Base-by-base conservation (phyloP, 345 rosid species). In the Capsella bursapastoris region DNA sequence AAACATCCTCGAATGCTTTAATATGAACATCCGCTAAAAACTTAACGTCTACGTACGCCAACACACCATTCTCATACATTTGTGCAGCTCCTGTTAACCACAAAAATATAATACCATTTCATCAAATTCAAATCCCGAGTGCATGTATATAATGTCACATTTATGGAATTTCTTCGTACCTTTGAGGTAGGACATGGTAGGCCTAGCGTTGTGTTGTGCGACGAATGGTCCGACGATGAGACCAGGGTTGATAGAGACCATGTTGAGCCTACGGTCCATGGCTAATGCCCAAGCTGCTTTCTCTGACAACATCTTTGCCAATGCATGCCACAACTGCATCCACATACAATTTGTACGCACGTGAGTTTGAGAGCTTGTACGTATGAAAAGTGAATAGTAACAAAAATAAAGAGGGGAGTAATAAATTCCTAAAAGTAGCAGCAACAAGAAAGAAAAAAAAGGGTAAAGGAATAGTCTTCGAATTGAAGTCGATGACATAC, bases 261-360 rank as follows among this genome's bases (percentile, higher is more conserved):
- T 89, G 84, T 87, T 85, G 3, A 93, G 83, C 80, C 71, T 80
- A 6, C 98, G 83, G 68, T 91, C 98, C 96, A 87, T 91, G 38
- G 97, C 96, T 55, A 93, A 74, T 31, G 96, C 98, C 97, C 98
- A 93, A 3, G 98, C 97, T 32, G 96, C 94, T 75, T 89, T 84
- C 58, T 93, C 98, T 0, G 96, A 83, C n/a, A 83, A 80, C 51
- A 92, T 91, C 82, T 93, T 90, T 15, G 96, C 87, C 55, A 90
- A 72, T 3, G 96, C 96, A 57, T 93, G 79, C 98, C 98, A 93
- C 61, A 93, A 69, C 98, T 93, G 86, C 38, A 76, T 14, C 67
- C 61, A 70, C 22, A 63, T 28, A 44, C 47, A 67, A 58, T 28
- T 65, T 38, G 57, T n/a, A 55, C 14, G 4, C 64, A 53, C 71